A percentile compares a stretch with the other conserved stretches of the same genome.
Evolutionary conservation across 1,139 yeast species (phyloP).

Genomic region (Yamadazyma taylorii): DNA sequence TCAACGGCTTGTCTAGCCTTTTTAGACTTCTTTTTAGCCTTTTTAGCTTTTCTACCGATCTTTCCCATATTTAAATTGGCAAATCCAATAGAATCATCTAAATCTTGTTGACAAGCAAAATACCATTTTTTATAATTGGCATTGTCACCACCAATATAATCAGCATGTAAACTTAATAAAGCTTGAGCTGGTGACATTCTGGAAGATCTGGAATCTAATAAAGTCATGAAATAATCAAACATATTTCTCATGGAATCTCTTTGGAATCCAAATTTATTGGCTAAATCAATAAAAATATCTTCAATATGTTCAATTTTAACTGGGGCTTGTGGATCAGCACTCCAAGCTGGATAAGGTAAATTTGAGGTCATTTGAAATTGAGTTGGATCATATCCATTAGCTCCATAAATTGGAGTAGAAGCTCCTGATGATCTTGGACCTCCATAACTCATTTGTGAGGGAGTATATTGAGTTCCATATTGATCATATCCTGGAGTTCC

Average conservation of each 20-base stretch:
- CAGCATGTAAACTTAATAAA: slow-evolving; percentile 87
- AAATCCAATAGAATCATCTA: slow-evolving; percentile 43
- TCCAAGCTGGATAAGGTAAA: slow-evolving; percentile 93
- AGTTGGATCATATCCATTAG: slow-evolving; percentile 64
- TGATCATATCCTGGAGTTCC: slow-evolving; percentile 71
- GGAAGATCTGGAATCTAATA: slow-evolving; percentile 92
- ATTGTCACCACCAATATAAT: slow-evolving; percentile 63
- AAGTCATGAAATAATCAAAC: slow-evolving; percentile 93
- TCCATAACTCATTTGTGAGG: slow-evolving; percentile 74
- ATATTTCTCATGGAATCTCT: slow-evolving; percentile 96
- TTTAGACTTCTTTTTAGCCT: slow-evolving; percentile 57
- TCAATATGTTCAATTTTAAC: slow-evolving; percentile 80
- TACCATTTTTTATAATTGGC: slow-evolving; percentile 49
- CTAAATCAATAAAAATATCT: slow-evolving; percentile 84
- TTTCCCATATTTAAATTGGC: slow-evolving; percentile 74
- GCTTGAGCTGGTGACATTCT: slow-evolving; percentile 98
- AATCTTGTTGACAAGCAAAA: slow-evolving; percentile 44
- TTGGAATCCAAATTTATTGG: slow-evolving; percentile 95
- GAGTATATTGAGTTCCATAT: slow-evolving; percentile 77
- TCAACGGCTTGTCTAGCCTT: slow-evolving; percentile 60
- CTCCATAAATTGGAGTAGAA: slow-evolving; percentile 92
- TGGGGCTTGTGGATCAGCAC: slow-evolving; percentile 87
- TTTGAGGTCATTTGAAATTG: slow-evolving; percentile 59
- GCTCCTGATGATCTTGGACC: slow-evolving; percentile 90
- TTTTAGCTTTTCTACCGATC: slow-evolving; percentile 53